Evolutionary conservation across 352 stramenopile genomes (phyloP).

Genomic region (Pythium vanterpoolii): DNA sequence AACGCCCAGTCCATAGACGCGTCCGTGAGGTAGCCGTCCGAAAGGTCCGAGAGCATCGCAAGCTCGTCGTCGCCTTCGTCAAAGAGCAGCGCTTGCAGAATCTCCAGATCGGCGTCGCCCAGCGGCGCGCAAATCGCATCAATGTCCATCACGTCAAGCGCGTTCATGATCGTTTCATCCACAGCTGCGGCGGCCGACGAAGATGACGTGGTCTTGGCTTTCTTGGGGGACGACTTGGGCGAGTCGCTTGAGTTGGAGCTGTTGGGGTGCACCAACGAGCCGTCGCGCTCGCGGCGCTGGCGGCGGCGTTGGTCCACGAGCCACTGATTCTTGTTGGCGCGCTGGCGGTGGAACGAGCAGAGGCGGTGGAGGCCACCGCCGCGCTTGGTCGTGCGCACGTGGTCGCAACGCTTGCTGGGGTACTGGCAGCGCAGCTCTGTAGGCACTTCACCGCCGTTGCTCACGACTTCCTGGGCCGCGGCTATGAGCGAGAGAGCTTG

Average conservation of each 20-base stretch:
- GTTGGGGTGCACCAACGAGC: background rate
- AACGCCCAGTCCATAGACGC: background rate
- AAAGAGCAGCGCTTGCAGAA: slow-evolving; percentile 21
- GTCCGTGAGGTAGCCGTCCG: background rate
- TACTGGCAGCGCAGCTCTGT: slow-evolving; percentile 8
- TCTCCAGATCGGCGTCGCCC: slow-evolving; percentile 15
- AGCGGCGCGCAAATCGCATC: slow-evolving; percentile 11
- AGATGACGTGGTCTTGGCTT: background rate
- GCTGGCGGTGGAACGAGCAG: slow-evolving; percentile 13
- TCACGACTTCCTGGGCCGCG: background rate
- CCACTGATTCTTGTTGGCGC: slow-evolving; percentile 27
- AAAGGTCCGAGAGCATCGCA: background rate
- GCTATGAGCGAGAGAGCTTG: slow-evolving; percentile 9
- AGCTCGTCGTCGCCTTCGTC: slow-evolving; percentile 14
- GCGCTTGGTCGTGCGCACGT: slow-evolving; percentile 15
- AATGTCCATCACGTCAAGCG: slow-evolving; percentile 3
- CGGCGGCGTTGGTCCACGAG: slow-evolving; percentile 23
- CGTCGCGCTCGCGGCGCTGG: slow-evolving; percentile 17
- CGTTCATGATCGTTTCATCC: slow-evolving; percentile 8
- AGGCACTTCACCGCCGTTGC: slow-evolving; percentile 8
- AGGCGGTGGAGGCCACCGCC: slow-evolving; percentile 13
- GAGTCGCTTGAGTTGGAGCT: background rate
- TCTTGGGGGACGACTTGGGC: background rate
- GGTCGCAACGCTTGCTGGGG: slow-evolving; percentile 14
- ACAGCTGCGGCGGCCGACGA: background rate